These are phyloP conservation scores for Esteya vermicola DNA, from an alignment of 2,329 filamentous ascomycete species.

Conservation along the genomic window DNA sequence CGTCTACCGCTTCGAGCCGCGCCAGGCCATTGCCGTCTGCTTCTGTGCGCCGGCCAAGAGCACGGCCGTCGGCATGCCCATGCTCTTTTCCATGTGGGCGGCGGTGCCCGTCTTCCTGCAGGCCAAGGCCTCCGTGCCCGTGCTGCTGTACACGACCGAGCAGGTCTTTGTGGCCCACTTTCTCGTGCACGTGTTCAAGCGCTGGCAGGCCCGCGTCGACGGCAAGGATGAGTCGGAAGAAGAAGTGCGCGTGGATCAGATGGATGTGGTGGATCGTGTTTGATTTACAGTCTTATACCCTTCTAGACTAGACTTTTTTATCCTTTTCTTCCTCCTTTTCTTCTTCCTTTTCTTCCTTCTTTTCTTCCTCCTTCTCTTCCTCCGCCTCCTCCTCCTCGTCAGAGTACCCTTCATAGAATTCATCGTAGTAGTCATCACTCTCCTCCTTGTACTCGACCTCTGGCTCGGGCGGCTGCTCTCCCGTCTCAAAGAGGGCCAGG, in stretches of 20 bases:
- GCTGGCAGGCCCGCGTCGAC: neutral
- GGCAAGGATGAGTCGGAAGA: neutral
- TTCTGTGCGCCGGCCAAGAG: conserved; percentile 65
- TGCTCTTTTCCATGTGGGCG: conserved; percentile 53
- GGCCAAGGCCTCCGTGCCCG: conserved; percentile 45
- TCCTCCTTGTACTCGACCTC: neutral
- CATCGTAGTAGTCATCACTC: no score
- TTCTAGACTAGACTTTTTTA: no score
- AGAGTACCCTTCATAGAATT: no score
- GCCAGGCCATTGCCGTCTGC: conserved; percentile 43
- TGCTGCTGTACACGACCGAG: conserved; percentile 5
- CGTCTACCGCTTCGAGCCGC: conserved; percentile 30
- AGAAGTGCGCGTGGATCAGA: neutral
- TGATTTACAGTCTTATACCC: no score
- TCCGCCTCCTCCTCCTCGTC: neutral
- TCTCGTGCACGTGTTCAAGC: conserved; percentile 27
- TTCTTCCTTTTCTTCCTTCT: neutral
- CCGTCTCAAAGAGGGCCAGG: neutral
- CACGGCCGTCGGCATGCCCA: conserved; percentile 53
- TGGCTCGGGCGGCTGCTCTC: neutral
- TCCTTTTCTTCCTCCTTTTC: neutral
- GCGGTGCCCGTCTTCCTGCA: conserved; percentile 31
- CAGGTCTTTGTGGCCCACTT: conserved; percentile 20
- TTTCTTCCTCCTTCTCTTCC: neutral
- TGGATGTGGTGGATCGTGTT: no score